Conservation (phyloP, 306 rosid genomes). For the Alnus glutinosa region DNA sequence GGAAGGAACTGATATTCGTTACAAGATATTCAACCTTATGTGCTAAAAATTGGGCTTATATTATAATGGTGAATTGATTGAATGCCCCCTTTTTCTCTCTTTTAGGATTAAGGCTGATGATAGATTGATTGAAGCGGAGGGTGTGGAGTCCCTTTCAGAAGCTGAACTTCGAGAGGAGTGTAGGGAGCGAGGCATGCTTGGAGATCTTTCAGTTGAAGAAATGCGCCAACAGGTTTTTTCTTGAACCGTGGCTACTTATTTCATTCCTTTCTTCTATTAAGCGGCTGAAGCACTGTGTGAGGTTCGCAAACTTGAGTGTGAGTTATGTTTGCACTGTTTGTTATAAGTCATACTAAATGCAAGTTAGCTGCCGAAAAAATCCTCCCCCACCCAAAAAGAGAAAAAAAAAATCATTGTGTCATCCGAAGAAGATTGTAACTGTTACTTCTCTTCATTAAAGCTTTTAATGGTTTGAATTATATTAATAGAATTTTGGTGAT, state of each 20-base stretch:
- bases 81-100: background rate
- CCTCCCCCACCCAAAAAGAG: background rate
- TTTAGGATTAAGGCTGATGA: conserved; percentile 89
- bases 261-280: background rate
- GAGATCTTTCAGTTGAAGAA: conserved; percentile 85
- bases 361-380: background rate
- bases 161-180: conserved; percentile 92
- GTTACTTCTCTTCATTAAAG: background rate
- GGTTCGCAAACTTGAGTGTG: conserved; percentile 5
- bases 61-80: conserved; percentile 1
- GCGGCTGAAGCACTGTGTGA: conserved; percentile 25
- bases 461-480: background rate
- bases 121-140: conserved; percentile 84
- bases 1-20: background rate
- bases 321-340: background rate
- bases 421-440: background rate
- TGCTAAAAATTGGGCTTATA: background rate
- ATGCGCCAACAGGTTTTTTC: conserved; percentile 91
- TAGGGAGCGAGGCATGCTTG: conserved; percentile 98
- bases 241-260: conserved; percentile 19
- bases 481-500: conserved; percentile 21
- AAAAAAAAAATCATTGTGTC: background rate
- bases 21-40: background rate
- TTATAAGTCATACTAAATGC: background rate
- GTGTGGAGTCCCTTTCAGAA: conserved; percentile 95